Conservation (phyloP, 257 asterid species). For the Nicotiana tabacum region DNA sequence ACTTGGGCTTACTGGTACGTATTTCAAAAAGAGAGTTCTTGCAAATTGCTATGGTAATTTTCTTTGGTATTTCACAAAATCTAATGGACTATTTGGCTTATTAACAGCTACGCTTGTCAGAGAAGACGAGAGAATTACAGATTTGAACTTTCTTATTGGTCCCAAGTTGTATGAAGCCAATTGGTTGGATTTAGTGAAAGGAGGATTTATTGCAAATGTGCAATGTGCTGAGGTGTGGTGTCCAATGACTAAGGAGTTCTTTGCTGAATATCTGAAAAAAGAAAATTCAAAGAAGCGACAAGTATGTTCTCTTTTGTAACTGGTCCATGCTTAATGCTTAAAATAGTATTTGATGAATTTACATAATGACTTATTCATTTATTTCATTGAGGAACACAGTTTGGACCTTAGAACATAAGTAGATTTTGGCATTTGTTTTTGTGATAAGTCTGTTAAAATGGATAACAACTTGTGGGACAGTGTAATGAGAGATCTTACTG, state of each 20-base stretch:
- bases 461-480: not conserved
- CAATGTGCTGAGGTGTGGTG: slow-evolving; percentile 99
- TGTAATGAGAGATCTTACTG: not conserved
- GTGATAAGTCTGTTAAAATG: not conserved
- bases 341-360: not conserved
- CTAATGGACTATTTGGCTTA: slow-evolving; percentile 19
- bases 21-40: not conserved
- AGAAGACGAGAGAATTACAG: slow-evolving; percentile 96
- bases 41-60: not conserved
- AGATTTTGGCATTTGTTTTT: not conserved
- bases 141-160: slow-evolving; percentile 95
- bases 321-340: not conserved
- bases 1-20: slow-evolving; percentile 87
- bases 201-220: slow-evolving; percentile 96
- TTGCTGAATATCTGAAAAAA: slow-evolving; percentile 89
- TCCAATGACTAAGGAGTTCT: slow-evolving; percentile 98
- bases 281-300: slow-evolving; percentile 95
- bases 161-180: slow-evolving; percentile 98
- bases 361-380: not conserved
- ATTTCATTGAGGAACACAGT: not conserved
- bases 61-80: not conserved
- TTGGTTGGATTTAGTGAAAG: slow-evolving; percentile 98
- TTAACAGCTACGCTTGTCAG: slow-evolving; percentile 91
- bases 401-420: not conserved
- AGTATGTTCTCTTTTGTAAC: slow-evolving; percentile 28